Base-by-base conservation (phyloP, 2,329 filamentous ascomycete species). In the Xylariaceae sp. region DNA sequence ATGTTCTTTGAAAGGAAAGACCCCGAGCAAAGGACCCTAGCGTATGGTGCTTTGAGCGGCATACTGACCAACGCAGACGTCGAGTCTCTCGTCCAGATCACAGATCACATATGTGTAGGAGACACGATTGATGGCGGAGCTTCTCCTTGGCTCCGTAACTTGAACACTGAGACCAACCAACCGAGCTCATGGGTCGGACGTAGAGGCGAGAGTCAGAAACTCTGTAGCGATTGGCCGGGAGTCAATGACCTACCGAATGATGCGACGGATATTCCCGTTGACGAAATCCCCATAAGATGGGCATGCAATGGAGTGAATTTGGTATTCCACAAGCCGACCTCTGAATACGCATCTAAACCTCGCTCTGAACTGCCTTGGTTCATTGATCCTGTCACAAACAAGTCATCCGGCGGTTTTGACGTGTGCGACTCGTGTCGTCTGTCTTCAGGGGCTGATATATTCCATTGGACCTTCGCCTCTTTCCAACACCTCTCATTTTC, bases 41-140 rank as follows among this genome's bases (percentile, higher is more conserved):
- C 50, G 1, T 66, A 70, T 11, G 64, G 58, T 11, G 71, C 74
- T 0, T 66, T 73, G 2, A 74, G 71, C 0, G 76, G 77, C 1
- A 59, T 62, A 0, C 56, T 78, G 33, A 47, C 49, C 0, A 73
- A 75, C 40, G 46, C 64, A 1, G 54, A 60, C 0, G 57, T 61
- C 5, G 48, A 53, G 0, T 59, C 62, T 6, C 41, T 78, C 7
- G 46, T 77, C 19, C 56, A 57, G 11, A 65, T 71, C 36, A 55
- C 45, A 0, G 53, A 69, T 1, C 74, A 79, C 49, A 71, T 76
- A 3, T 79, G 73, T 51, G 66, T 81, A 1, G 71, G 64, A 1
- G 78, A 82, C 50, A 82, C 80, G 0, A 28, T 69, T 1, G 80
- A 83, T 58, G 80, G 79, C 2, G 80, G 81, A 0, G 71, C 77